A percentile compares a stretch with the other conserved stretches of the same genome.
Conservation (phyloP, 306 rosid species). For the Dicorynia guianensis region DNA sequence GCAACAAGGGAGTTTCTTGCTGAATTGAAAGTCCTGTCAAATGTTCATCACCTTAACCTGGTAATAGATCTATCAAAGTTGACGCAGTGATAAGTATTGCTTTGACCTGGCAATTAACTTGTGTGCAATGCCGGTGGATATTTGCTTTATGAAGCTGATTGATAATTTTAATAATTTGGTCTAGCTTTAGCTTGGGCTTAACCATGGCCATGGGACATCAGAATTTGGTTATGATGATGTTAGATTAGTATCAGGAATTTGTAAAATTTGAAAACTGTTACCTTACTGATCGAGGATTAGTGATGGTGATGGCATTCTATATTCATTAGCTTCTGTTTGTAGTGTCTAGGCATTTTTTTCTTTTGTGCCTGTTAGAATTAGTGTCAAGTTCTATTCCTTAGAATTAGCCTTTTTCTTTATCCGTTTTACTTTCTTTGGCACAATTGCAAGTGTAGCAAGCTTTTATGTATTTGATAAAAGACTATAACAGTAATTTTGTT, state of each 20-base stretch:
- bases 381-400: background rate
- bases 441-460: background rate
- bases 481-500: too few relatives aligned
- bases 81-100: background rate
- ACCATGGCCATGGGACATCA: conserved; percentile 17
- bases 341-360: conserved; percentile 5
- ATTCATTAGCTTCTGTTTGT: conserved; percentile 10
- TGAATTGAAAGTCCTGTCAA: conserved; percentile 83
- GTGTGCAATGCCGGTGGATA: background rate
- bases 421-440: background rate
- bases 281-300: background rate
- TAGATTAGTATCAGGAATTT: conserved; percentile 16
- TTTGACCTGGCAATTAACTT: conserved; percentile 1
- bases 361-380: background rate
- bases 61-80: conserved; percentile 50
- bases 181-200: conserved; percentile 29
- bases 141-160: background rate
- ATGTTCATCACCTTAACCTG: conserved; percentile 96
- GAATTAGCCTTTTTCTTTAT: background rate
- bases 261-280: background rate
- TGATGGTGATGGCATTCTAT: conserved; percentile 9
- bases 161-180: conserved; percentile 20
- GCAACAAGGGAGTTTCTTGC: conserved; percentile 94
- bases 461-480: conserved; percentile 7
- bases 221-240: conserved; percentile 11